Conservation (phyloP, 2,329 filamentous ascomycete genomes). For the Colletotrichum sp. region DNA sequence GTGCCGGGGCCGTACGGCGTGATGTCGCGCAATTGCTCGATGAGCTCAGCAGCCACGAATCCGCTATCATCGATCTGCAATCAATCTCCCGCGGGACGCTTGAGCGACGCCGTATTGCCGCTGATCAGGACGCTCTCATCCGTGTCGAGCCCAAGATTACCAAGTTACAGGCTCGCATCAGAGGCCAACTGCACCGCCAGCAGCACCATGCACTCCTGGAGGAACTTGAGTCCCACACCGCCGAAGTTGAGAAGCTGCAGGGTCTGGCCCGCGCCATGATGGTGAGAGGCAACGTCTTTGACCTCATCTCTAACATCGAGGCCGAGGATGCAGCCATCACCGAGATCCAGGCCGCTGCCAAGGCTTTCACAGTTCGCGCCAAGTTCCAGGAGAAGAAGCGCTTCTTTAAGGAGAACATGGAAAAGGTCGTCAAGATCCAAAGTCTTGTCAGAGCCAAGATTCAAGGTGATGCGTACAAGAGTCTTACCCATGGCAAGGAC, state of each 20-base stretch:
- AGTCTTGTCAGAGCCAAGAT: conserved; percentile 95
- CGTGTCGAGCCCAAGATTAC: conserved; percentile 61
- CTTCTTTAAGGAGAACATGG: conserved; percentile 96
- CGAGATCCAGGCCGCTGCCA: conserved; percentile 76
- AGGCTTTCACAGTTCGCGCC: conserved; percentile 75
- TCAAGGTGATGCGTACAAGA: conserved; percentile 98
- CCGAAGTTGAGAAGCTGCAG: conserved; percentile 74
- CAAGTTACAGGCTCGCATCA: conserved; percentile 68
- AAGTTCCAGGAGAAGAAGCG: conserved; percentile 84
- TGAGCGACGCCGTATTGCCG: conserved; percentile 53
- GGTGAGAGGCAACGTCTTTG: conserved; percentile 74
- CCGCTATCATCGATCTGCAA: conserved; percentile 58
- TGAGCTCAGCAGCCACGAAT: conserved; percentile 49
- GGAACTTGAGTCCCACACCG: conserved; percentile 71
- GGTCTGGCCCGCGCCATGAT: conserved; percentile 80
- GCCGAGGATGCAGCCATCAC: conserved; percentile 80
- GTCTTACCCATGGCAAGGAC: conserved; percentile 93
- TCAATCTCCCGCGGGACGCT: conserved; percentile 66
- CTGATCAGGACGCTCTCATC: conserved; percentile 60
- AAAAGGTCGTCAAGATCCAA: conserved; percentile 98
- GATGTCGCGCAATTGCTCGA: conserved; percentile 54
- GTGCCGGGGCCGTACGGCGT: conserved; percentile 60
- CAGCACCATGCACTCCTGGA: conserved; percentile 67
- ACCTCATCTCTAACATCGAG: conserved; percentile 77
- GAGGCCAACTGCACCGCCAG: conserved; percentile 70